Evolutionary conservation across 164 flowering plant genomes (phyloP), one percentile per base, ranked within the genome.

Genomic region (Aristolochia contorta): DNA sequence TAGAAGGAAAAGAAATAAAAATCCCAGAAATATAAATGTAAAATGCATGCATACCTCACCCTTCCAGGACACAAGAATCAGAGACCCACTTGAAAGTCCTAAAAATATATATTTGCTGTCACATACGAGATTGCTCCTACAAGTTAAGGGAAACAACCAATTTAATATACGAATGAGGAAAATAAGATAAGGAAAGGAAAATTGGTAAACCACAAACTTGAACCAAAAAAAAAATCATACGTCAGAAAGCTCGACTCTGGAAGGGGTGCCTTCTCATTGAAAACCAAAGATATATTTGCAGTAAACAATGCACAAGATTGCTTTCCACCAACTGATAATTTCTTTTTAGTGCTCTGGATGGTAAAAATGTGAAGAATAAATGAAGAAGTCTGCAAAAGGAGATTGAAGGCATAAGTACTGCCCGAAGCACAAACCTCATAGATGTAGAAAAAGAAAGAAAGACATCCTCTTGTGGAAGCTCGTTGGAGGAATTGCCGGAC

Each of bases 71-170:
- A 87, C 79, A 62, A 74, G 70, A 70, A 81, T 86, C 43, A 93
- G 63, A 47, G 87, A 84, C 64, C 99, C 96, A 80, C 82, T 74
- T 24, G 93, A 85, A 63, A 93, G 95, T 65, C 99, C 99, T 65
- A 89, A 64, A 3, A 90, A 73, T 74, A 93, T 68, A 67, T 84
- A 81, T 67, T 80, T 90, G 78, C 61, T 83, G 72, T 93, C 97
- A 65, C 96, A 74, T 22, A 90, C 84, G 63, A 86, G 79, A 72
- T 93, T 93, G 82, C 99, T 90, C 84, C 99, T 93, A 84, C 33
- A 32, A 32, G 7, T 32, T 7, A 3, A 32, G 7, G 33, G 33
- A 3, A 32, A 32, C 3, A 32, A n/a, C n/a, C 33, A 32, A 32
- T 32, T 32, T 32, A 3, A 32, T 32, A 32, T 32, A 32, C 7